Evolutionary conservation across 495 filamentous ascomycete genomes (phyloP).

Genomic region (Filosporella fistucella): DNA sequence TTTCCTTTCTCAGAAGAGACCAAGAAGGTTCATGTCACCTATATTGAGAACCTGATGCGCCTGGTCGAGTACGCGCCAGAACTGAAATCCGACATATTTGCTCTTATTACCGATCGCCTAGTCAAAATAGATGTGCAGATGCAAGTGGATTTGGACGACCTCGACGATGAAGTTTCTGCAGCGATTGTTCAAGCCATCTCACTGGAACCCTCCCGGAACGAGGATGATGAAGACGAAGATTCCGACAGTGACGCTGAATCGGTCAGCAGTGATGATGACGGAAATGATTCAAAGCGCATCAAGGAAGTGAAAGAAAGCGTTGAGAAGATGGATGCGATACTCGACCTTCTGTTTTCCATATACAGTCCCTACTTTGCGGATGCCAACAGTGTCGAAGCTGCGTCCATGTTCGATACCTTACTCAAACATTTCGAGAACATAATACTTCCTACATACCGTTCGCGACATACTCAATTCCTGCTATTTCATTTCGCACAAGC

Average conservation of each 20-base stretch:
- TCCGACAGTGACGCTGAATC: conserved; percentile 57
- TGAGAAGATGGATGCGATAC: conserved; percentile 86
- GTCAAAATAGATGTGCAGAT: conserved; percentile 94
- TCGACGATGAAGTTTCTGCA: conserved; percentile 50
- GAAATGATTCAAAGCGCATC: conserved; percentile 39
- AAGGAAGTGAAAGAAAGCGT: conserved; percentile 73
- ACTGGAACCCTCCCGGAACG: conserved; percentile 26
- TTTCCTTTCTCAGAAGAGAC: conserved; percentile 75
- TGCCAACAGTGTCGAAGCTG: conserved; percentile 40
- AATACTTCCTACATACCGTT: conserved; percentile 84
- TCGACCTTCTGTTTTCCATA: conserved; percentile 82
- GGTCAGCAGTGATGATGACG: conserved; percentile 41
- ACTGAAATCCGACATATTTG: conserved; percentile 76
- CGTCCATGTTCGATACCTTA: conserved; percentile 62
- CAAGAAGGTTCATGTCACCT: conserved; percentile 66
- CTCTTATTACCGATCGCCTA: conserved; percentile 73
- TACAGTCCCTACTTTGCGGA: conserved; percentile 66
- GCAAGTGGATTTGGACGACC: conserved; percentile 84
- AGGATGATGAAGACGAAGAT: conserved; percentile 53
- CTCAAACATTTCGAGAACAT: conserved; percentile 76
- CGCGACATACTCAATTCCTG: conserved; percentile 83
- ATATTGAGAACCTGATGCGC: conserved; percentile 72
- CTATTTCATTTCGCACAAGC: conserved; percentile 90
- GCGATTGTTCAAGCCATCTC: conserved; percentile 38
- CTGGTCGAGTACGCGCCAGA: conserved; percentile 73